These are phyloP conservation scores for Triangularia setosa DNA, from an alignment of 2,329 filamentous ascomycete species.

Conservation along the genomic window DNA sequence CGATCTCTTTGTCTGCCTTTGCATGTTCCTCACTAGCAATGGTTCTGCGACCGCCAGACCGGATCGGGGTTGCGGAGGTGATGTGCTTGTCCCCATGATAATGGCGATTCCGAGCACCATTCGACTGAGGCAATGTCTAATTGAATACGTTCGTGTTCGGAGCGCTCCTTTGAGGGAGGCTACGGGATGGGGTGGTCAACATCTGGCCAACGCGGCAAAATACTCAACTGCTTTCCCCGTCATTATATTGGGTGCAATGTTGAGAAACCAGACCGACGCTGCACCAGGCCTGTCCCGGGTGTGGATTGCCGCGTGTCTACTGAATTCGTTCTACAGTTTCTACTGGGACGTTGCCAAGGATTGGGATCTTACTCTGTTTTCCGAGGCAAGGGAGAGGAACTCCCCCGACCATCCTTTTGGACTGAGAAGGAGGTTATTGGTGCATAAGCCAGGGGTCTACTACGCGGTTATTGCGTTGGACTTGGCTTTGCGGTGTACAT, in stretches of 20 bases:
- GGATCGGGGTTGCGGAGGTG: conserved; percentile 76
- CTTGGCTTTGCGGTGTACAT: conserved; percentile 79
- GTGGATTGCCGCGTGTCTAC: conserved; percentile 68
- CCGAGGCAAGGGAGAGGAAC: conserved; percentile 52
- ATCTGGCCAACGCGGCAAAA: conserved; percentile 90
- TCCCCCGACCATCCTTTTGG: conserved; percentile 69
- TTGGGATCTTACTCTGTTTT: conserved; percentile 89
- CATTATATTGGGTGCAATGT: conserved; percentile 72
- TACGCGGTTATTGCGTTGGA: conserved; percentile 78
- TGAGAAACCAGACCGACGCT: conserved; percentile 54
- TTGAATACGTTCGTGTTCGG: conserved; percentile 73
- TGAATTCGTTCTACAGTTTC: conserved; percentile 93
- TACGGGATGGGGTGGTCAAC: conserved; percentile 74
- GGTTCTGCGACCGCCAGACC: conserved; percentile 75
- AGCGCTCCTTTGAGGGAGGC: conserved; percentile 52
- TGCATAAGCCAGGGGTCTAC: conserved; percentile 71
- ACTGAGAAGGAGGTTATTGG: conserved; percentile 68
- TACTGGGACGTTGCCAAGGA: conserved; percentile 98
- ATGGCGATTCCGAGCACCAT: conserved; percentile 81
- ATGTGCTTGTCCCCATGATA: conserved; percentile 75
- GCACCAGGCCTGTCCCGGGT: conserved; percentile 44
- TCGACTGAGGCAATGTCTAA: conserved; percentile 86
- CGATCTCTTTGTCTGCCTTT: conserved; percentile 82
- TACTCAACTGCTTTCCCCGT: conserved; percentile 94
- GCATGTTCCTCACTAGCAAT: conserved; percentile 78